Evolutionary conservation across 495 filamentous ascomycete genomes (phyloP), one percentile per base, ranked within the genome.

Genomic region (Xeromyces bisporus): DNA sequence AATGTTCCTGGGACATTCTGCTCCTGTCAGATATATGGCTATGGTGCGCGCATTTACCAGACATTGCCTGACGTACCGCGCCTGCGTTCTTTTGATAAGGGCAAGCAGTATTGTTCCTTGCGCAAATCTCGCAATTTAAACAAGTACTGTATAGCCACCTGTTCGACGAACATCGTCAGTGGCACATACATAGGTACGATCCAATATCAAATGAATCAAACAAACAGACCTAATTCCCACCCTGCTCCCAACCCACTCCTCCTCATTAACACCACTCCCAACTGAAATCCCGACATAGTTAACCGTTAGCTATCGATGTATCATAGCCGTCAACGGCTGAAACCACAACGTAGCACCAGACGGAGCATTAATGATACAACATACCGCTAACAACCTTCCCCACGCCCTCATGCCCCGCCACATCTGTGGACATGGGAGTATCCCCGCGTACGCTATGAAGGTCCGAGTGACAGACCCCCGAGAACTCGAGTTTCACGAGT

Each of bases 101-200:
- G 36, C 59, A 63, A 11, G 47, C 50, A 6, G 57, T 63, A 38
- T 58, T 50, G 27, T 62, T 60, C n/a, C 58, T 39, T 1, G 46
- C 52, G 33, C 59, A 63, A n/a, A 63, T 60, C 18, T 63, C 57
- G 27, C 59, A 63, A 11, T 48, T 40, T 16, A 58, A 29, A 18
- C 59, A 63, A 23, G 58, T 57, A 34, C 53, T 58, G 24, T 56
- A 59, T 2, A 64, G 50, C 59, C 59, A 63, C 30, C 57, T 61
- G 29, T 36, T 15, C 4, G n/a, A n/a, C n/a, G n/a, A n/a, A n/a
- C 28, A 33, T 29, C 15, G 26, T 12, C 21, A 23, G 13, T n/a
- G n/a, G n/a, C n/a, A n/a, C n/a, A n/a, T n/a, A n/a, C n/a, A n/a
- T n/a, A n/a, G n/a, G n/a, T 12, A 15, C 2, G 10, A 28, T 7